Evolutionary conservation across 768 basidiomycete species (phyloP).

Genomic region (Neoboletus subvelutipes): DNA sequence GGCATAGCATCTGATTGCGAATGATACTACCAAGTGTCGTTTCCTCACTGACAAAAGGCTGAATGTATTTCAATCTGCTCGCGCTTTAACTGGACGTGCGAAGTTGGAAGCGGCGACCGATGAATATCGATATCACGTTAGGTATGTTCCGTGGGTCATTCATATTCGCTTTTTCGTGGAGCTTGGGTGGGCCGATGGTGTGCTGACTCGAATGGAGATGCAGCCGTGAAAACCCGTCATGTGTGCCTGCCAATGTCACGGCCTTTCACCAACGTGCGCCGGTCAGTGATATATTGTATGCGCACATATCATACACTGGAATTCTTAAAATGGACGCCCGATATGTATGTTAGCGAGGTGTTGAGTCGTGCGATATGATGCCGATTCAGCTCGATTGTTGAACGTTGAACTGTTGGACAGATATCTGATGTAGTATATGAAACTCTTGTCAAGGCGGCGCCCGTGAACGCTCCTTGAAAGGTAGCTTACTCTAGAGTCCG

Average conservation of each 20-base stretch:
- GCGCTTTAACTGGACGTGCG: neutral
- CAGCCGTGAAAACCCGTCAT: neutral
- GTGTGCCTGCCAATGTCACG: neutral
- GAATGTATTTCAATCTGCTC: neutral
- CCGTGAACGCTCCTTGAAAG: neutral
- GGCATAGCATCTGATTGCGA: too few relatives aligned
- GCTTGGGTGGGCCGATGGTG: neutral
- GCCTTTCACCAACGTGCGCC: neutral
- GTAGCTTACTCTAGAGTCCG: neutral
- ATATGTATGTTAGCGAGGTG: too few relatives aligned
- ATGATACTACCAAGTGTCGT: too few relatives aligned
- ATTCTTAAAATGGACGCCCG: too few relatives aligned
- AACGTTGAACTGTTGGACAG: neutral
- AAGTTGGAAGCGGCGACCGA: neutral
- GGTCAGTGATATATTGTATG: neutral
- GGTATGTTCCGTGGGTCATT: neutral
- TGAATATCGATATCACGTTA: conserved; percentile 1
- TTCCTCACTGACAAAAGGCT: neutral
- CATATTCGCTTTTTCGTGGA: neutral
- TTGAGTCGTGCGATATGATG: neutral
- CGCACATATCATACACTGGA: neutral
- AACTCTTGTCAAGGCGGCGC: too few relatives aligned
- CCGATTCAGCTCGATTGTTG: neutral
- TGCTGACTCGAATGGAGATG: too few relatives aligned
- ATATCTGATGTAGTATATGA: neutral